phyloP scores from a whole-genome alignment of 192 early-diverging fungal species.

The Entomortierella chlamydospora region DNA sequence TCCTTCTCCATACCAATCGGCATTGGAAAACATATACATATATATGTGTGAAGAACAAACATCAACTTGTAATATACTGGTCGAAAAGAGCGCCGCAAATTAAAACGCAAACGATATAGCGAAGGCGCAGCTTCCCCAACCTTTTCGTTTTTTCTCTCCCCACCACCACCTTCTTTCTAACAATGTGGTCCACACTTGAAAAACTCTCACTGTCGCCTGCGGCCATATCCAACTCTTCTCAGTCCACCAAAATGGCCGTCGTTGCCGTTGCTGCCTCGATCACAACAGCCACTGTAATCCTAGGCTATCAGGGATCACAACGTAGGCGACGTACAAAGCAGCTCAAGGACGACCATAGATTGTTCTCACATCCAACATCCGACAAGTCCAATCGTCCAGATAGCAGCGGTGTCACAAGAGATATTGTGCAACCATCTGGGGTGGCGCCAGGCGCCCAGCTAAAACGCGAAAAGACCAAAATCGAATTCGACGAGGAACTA shows the following conservation, averaged over 20 bases:
- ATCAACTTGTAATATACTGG: too few species aligned
- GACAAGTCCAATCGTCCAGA: too few species aligned
- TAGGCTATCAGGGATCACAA: slow-evolving; percentile 61
- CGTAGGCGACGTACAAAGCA: slow-evolving; percentile 58
- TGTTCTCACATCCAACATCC: neutral
- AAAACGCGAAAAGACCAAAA: neutral
- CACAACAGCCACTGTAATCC: slow-evolving; percentile 68
- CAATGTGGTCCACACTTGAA: slow-evolving; percentile 15
- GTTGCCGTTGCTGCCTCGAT: slow-evolving; percentile 73
- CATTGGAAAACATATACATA: too few species aligned
- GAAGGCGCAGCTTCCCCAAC: too few species aligned
- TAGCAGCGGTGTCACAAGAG: neutral
- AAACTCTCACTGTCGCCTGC: neutral
- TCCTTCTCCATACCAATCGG: too few species aligned
- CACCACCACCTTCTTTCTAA: too few species aligned
- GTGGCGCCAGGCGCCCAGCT: slow-evolving; percentile 1
- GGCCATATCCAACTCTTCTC: slow-evolving; percentile 15
- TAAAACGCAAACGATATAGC: too few species aligned
- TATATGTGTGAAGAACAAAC: too few species aligned
- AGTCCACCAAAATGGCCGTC: slow-evolving; percentile 51
- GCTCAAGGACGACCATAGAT: slow-evolving; percentile 64
- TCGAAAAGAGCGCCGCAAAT: too few species aligned
- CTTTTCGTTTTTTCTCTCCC: too few species aligned
- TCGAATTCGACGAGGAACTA: slow-evolving; percentile 70
- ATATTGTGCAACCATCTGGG: neutral